These are phyloP conservation scores for Alternaria sp. DNA, from an alignment of 2,329 filamentous ascomycete species.

Conservation along the genomic window DNA sequence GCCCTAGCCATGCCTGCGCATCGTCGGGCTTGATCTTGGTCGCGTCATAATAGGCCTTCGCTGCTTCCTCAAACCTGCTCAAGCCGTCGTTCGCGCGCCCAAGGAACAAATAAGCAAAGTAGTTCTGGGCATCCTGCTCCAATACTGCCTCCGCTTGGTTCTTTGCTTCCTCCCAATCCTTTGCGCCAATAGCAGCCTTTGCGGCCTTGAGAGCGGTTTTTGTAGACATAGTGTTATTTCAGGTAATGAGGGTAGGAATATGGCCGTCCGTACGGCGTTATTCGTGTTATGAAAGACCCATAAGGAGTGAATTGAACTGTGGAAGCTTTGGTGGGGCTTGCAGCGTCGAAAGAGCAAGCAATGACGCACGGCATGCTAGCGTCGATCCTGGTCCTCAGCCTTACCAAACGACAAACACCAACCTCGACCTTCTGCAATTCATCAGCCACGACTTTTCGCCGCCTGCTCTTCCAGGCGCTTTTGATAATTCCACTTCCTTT, in stretches of 20 bases:
- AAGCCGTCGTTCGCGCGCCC: conserved; percentile 85
- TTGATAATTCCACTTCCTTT: not conserved
- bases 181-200: conserved; percentile 76
- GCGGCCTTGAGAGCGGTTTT: conserved; percentile 85
- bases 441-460: not conserved
- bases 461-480: not conserved
- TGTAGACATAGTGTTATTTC: conserved; percentile 38
- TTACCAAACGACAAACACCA: conserved; percentile 36
- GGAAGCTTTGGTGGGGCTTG: conserved; percentile 19
- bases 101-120: conserved; percentile 88
- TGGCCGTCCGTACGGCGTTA: conserved; percentile 21
- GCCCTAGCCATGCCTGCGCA: conserved; percentile 87
- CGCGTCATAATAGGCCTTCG: conserved; percentile 77
- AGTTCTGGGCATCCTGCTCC: conserved; percentile 76
- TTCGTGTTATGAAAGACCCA: conserved; percentile 32
- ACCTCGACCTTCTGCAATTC: conserved; percentile 20
- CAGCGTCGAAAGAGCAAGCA: conserved; percentile 22
- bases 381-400: conserved; percentile 35
- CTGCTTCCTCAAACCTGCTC: conserved; percentile 74
- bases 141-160: conserved; percentile 74
- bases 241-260: not conserved
- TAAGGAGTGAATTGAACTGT: conserved; percentile 17
- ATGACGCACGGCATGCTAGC: conserved; percentile 37
- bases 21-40: conserved; percentile 76
- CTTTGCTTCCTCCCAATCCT: conserved; percentile 80